Base-by-base conservation (phyloP, 495 filamentous ascomycete species). In the Annulohypoxylon stygium region DNA sequence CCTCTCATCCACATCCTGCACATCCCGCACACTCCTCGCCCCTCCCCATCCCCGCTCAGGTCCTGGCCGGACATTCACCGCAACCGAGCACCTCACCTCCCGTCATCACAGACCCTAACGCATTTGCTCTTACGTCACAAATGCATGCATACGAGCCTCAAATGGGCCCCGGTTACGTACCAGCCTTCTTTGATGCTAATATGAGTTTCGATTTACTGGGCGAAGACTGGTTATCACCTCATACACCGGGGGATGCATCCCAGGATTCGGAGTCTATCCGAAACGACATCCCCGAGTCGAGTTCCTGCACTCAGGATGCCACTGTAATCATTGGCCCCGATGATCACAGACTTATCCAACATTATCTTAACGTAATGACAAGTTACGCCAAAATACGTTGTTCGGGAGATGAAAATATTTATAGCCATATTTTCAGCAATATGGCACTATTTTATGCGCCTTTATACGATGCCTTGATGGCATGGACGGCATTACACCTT, bases 311-410 rank as follows among this genome's bases (percentile, higher is more conserved):
- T 14, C 57, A 66, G 11, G 69, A 66, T 9, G 62, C 62, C 34
- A 50, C 57, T 20, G 69, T 71, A 4, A 20, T 71, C 12, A 47
- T 71, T 39, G 12, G 69, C 1, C 47, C 62, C 9, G 69, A 66
- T 3, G 69, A 71, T 26, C 20, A 71, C 20, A 66, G 39, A 50
- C 69, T 71, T 23, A 71, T 71, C 11, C 69, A 71, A 41, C 69
- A 71, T 25, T 71, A 66, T 39, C 20, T 71, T 25, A 71, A 65
- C 53, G 69, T 71, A 20, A 71, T 71, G 69, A 71, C 69, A 25
- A 45, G 33, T 63, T 71, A 47, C n/a, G 48, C 57, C 9, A 71
- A 71, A 18, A 67, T 71, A 71, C 69, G 69, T 54, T 61, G 23
- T 30, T 61, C 69, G 1, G 62, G 57, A 5, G 69, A 66, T 12